These are phyloP conservation scores for Leptodontidium sp. DNA, from an alignment of 2,329 filamentous ascomycete genomes.

Conservation along the genomic window DNA sequence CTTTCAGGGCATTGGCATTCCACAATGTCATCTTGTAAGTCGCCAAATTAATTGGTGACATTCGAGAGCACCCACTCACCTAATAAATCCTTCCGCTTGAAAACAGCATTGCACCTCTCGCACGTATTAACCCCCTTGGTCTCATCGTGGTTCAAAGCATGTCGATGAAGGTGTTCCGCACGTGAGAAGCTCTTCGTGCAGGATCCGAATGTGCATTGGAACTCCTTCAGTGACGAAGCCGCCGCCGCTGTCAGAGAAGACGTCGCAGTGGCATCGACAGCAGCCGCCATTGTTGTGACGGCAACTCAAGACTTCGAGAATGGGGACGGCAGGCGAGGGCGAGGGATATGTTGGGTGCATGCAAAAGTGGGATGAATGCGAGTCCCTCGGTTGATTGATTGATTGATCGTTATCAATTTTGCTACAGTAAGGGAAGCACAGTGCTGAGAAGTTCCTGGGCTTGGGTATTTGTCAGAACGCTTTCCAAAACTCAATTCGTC, in stretches of 20 bases:
- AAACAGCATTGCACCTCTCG: conserved; percentile 55
- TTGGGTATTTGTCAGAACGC: too few relatives aligned
- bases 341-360: neutral
- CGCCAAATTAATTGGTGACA: too few relatives aligned
- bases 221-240: conserved; percentile 38
- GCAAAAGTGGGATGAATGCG: neutral
- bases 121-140: conserved; percentile 60
- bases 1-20: too few relatives aligned
- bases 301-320: neutral
- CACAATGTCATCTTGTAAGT: too few relatives aligned
- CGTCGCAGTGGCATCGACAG: conserved; percentile 3
- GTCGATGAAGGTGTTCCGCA: conserved; percentile 65
- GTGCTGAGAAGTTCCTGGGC: too few relatives aligned
- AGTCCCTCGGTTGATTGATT: too few relatives aligned
- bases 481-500: too few relatives aligned
- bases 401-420: too few relatives aligned
- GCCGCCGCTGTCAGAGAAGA: conserved; percentile 7
- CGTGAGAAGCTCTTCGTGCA: conserved; percentile 64
- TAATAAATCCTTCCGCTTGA: conserved; percentile 34
- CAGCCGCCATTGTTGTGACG: conserved; percentile 10
- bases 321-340: neutral
- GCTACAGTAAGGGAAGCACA: too few relatives aligned
- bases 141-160: conserved; percentile 62
- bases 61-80: conserved; percentile 49
- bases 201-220: conserved; percentile 53